A percentile compares a stretch with the other conserved stretches of the same genome.
Evolutionary conservation across 805 yeast species (phyloP).

Genomic region (Candida krabiensis): DNA sequence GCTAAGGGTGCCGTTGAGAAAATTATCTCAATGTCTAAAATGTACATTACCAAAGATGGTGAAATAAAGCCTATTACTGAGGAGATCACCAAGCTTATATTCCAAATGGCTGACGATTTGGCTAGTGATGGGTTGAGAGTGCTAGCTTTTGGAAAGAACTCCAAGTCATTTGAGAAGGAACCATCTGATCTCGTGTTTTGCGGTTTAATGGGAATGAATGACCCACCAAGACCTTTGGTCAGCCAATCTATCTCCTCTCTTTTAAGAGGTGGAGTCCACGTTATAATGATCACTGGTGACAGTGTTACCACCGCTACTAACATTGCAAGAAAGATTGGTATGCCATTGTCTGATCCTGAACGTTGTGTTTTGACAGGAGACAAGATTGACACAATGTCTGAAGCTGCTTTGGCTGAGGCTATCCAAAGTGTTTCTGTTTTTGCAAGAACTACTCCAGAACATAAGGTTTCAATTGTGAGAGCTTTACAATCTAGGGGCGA

Average conservation of each 20-base stretch:
- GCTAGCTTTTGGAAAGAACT: slow-evolving; percentile 69
- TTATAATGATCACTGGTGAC: slow-evolving; percentile 98
- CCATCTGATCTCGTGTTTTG: slow-evolving; percentile 69
- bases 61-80: slow-evolving; percentile 58
- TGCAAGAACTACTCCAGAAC: slow-evolving; percentile 95
- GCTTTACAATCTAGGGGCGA: slow-evolving; percentile 91
- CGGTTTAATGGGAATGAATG: slow-evolving; percentile 94
- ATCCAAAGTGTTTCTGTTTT: slow-evolving; percentile 84
- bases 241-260: slow-evolving; percentile 69
- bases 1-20: slow-evolving; percentile 92
- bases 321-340: slow-evolving; percentile 88
- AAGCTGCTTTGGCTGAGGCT: slow-evolving; percentile 68
- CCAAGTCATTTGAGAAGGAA: slow-evolving; percentile 37
- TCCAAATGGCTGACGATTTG: slow-evolving; percentile 57
- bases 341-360: slow-evolving; percentile 65
- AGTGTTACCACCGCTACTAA: slow-evolving; percentile 82
- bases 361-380: slow-evolving; percentile 83
- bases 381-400: slow-evolving; percentile 70
- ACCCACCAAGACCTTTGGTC: slow-evolving; percentile 94
- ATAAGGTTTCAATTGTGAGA: slow-evolving; percentile 83
- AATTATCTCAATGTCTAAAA: slow-evolving; percentile 59
- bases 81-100: slow-evolving; percentile 46
- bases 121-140: slow-evolving; percentile 88
- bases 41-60: slow-evolving; percentile 59
- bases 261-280: slow-evolving; percentile 91